phyloP scores from a whole-genome alignment of 1,284 basidiomycete species.

The Moesziomyces sp. region DNA sequence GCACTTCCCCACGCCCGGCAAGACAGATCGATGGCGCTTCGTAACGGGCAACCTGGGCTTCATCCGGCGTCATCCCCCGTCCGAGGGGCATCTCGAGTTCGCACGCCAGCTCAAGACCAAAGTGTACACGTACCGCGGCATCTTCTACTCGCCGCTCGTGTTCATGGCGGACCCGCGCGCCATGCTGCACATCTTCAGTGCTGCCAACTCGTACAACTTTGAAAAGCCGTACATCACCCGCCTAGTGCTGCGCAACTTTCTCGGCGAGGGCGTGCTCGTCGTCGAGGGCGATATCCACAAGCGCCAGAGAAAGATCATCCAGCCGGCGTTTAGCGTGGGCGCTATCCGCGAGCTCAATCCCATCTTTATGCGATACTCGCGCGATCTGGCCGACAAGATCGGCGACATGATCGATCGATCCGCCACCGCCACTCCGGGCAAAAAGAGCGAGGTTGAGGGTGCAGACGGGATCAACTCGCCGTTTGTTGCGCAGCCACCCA shows the following conservation, averaged over 20 bases:
- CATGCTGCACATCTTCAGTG: constrained; percentile 57
- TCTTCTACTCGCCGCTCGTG: constrained; percentile 59
- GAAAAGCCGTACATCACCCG: constrained; percentile 53
- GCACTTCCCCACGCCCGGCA: constrained; percentile 23
- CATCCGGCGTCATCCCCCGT: constrained; percentile 32
- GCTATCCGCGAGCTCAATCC: constrained; percentile 58
- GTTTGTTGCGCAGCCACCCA: constrained; percentile 19
- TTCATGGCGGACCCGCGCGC: constrained; percentile 59
- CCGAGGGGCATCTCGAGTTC: constrained; percentile 41
- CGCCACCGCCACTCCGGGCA: neutral
- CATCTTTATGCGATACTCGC: constrained; percentile 48
- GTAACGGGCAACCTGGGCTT: constrained; percentile 36
- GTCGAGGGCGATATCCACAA: constrained; percentile 61
- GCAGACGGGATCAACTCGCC: constrained; percentile 23
- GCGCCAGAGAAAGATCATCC: constrained; percentile 58
- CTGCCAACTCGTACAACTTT: constrained; percentile 57
- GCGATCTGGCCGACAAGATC: constrained; percentile 32
- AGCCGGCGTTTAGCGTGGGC: constrained; percentile 58
- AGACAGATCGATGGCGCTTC: constrained; percentile 23
- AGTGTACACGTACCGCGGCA: constrained; percentile 60
- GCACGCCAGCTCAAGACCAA: constrained; percentile 19
- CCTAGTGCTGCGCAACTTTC: constrained; percentile 44
- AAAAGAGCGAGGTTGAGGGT: neutral
- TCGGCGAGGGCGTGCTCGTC: constrained; percentile 62
- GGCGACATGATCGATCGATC: constrained; percentile 43